Conservation (phyloP, 164 flowering plant species). For the Stephania japonica region DNA sequence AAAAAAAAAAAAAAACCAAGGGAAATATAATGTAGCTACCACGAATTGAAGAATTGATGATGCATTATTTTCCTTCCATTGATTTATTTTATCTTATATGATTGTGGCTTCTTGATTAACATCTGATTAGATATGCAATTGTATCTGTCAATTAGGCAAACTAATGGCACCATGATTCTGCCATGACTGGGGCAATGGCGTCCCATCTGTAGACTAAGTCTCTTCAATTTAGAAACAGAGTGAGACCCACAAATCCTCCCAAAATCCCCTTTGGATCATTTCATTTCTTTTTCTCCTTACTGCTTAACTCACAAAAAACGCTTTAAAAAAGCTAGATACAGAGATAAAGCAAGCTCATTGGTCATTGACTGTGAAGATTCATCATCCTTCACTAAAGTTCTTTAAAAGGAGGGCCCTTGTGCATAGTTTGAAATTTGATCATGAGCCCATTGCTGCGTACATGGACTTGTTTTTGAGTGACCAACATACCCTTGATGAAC, state of each 20-base stretch:
- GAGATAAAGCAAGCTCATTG: background rate
- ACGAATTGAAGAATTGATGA: too few relatives aligned
- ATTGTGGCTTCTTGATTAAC: background rate
- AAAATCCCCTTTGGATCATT: constrained; percentile 11
- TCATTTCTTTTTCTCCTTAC: background rate
- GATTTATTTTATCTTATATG: background rate
- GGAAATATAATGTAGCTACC: too few relatives aligned
- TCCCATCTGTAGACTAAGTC: constrained; percentile 16
- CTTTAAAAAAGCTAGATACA: background rate
- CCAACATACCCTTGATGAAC: constrained; percentile 12
- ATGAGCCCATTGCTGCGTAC: constrained; percentile 12
- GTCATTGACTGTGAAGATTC: background rate
- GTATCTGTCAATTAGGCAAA: background rate
- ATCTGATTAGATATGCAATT: background rate
- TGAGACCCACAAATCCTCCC: constrained; percentile 10
- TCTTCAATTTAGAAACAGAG: constrained; percentile 8
- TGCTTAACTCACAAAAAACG: background rate
- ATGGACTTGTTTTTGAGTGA: background rate
- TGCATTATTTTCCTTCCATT: too few relatives aligned
- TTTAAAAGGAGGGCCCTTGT: background rate
- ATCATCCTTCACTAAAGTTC: background rate
- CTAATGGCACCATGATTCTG: background rate
- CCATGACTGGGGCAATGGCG: constrained; percentile 25
- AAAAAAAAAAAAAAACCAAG: too few relatives aligned
- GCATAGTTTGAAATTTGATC: background rate